Base-by-base conservation (phyloP, 768 basidiomycete genomes). In the Hemileccinum rubropunctum region DNA sequence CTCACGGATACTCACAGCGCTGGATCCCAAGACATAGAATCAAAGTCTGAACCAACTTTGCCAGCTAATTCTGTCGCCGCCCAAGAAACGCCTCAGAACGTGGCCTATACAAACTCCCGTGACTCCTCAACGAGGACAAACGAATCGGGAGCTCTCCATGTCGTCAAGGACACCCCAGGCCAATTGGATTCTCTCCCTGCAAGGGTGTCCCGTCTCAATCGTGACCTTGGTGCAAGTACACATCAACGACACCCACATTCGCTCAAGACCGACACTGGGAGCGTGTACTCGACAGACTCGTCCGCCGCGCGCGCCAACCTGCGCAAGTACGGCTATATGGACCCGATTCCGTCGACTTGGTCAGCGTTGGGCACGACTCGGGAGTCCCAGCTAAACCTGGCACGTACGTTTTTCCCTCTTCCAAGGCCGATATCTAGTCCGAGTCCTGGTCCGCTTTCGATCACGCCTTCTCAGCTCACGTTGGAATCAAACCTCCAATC, bases 231-330 rank as follows among this genome's bases (percentile, higher is more conserved):
- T 11, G 6, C 36, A 18, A 47, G 44, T 20, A 9, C 46, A 5
- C 44, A 28, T 10, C 21, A 6, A 47, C 48, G 6, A 13, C 45
- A 36, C 18, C 47, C 48, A 7, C 35, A 35, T 18, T 47, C 54
- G 5, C 27, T 54, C n/a, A 45, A n/a, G 13, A 35, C 52, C 5
- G 48, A 61, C 13, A 53, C 57, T 12, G 58, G 54, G 0, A 68
- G 62, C 50, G 9, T 57, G 11, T 67, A 66, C 33, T 66, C 67
- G 36, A 55, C 59, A 1, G 60, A 62, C 12, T 62, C 64, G 1
- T 37, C 54, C 2, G 56, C 45, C 1, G 57, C 61, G 2, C 55
- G 58, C 10, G 54, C 65, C 34, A 66, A 63, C 41, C 10, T 61
- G 44, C 53, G 45, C 45, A 64, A 59, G 41, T 61, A 68, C 39